Base-by-base conservation (phyloP, 148 eudicot species). In the Rhododendron mucronatum region DNA sequence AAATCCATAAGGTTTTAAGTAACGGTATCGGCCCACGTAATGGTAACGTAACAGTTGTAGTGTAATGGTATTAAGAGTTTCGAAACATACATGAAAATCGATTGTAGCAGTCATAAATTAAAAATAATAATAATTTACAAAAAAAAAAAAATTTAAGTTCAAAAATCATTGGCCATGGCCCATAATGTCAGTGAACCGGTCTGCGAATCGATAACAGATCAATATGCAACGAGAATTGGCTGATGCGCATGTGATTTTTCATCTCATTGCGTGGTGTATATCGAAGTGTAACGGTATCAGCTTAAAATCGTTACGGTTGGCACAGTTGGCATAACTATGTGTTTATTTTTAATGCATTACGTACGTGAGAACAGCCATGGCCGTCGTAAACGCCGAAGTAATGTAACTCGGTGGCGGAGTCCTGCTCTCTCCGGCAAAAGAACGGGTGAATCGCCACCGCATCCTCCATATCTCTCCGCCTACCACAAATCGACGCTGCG, bases 361-460 rank as follows among this genome's bases (percentile, higher is more conserved):
- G 1, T 90, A 93, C 98, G 78, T 95, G 98, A 88, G 98, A 95
- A 87, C 98, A 95, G 3, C 98, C 96, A 57, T 95, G 98, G 65
- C 98, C 98, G 77, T 95, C 98, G 82, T 94, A 95, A 73, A 95
- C 96, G 53, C 91, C 98, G 80, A 89, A 95, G 85, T 91, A 95
- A 87, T 95, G 96, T 33, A 88, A 86, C 2, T 85, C 89, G 0
- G 87, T 11, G 0, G 37, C 73, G 26, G 20, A n/a, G 23, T 47
- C 89, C 14, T 76, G 16, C 2, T 80, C 89, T 0, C 84, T 13
- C 10, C 67, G 67, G 50, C 87, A 78, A 80, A 94, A 91, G 35
- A 91, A 94, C 13, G 96, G 95, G 82, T 91, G 93, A 39, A 92
- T 84, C 16, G 98, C 91, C 18, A 95, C 95, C 23, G 94, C 93